Evolutionary conservation across 2,329 filamentous ascomycete species (phyloP), one percentile per base, ranked within the genome.

Genomic region (Scedosporium apiospermum): DNA sequence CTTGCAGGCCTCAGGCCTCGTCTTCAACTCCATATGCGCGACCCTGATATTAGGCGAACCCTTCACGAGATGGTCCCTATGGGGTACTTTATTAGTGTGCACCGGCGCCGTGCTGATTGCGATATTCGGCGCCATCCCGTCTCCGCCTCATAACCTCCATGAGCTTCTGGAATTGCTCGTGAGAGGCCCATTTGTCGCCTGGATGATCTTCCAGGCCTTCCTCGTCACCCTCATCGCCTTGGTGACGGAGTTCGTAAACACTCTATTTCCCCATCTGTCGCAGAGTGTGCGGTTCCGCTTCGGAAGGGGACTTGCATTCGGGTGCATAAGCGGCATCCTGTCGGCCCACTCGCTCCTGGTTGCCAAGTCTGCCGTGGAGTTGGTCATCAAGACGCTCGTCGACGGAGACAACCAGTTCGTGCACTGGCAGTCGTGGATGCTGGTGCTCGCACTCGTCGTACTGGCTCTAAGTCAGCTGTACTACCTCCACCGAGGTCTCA

Each of bases 11-110:
- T 96, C 93, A 3, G 95, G 95, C 55, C 82, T 99, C 62, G 95
- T 99, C 65, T 99, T 99, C 82, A 99, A 99, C 79, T 96, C 93
- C 63, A 91, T 98, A 74, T 96, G 96, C 81, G 95, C 95, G 65
- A 96, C 92, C 55, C 78, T 98, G 63, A 91, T 98, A 70, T 83
- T 99, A 58, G 88, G 89, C 70, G 93, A 99, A 75, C 91, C 93
- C 4, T 99, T 98, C 76, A 98, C 95, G 61, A 85, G 84, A 73
- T 96, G 92, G 83, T 97, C 93, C n/a, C 81, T 96, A 44, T 84
- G 90, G 70, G 95, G 95, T 44, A 99, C 95, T 1, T 69, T 95
- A 61, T 84, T 99, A 59, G 95, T 98, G 51, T 93, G 91, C 66
- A 81, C 80, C 23, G 95, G 95, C 62, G 95, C 95, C n/a, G 80